Conservation (phyloP, 2,329 filamentous ascomycete species). For the Raffaelea ambrosiae region DNA sequence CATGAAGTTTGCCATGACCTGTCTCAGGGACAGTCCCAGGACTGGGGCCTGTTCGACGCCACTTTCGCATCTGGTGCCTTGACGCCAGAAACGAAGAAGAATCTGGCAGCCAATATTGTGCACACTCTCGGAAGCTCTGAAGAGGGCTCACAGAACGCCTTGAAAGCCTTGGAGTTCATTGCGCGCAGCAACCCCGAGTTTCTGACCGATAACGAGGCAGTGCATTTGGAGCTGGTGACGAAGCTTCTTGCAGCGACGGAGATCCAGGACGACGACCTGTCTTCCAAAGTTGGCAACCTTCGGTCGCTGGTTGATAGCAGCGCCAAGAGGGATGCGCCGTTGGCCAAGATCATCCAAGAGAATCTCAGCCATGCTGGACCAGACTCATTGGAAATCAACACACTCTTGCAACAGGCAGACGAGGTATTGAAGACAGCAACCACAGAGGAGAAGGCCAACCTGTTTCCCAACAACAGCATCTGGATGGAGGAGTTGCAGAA, state of each 20-base stretch:
- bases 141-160: constrained; percentile 17
- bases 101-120: constrained; percentile 20
- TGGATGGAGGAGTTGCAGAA: constrained; percentile 58
- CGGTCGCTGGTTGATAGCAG: constrained; percentile 37
- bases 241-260: constrained; percentile 47
- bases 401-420: constrained; percentile 40
- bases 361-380: constrained; percentile 42
- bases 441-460: constrained; percentile 26
- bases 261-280: constrained; percentile 27
- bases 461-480: constrained; percentile 54
- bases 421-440: constrained; percentile 25
- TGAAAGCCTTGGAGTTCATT: constrained; percentile 40
- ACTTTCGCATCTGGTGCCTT: constrained; percentile 35
- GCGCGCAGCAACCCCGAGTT: constrained; percentile 34
- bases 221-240: constrained; percentile 42
- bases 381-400: constrained; percentile 39
- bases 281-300: constrained; percentile 32
- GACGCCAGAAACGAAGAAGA: constrained; percentile 22
- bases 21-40: constrained; percentile 25
- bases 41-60: constrained; percentile 40
- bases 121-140: constrained; percentile 13
- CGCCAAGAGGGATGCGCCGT: constrained; percentile 29
- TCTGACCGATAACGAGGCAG: constrained; percentile 33
- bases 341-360: constrained; percentile 43
- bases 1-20: constrained; percentile 29